phyloP scores from a whole-genome alignment of 768 basidiomycete genomes.

The Boletus rubropictus region DNA sequence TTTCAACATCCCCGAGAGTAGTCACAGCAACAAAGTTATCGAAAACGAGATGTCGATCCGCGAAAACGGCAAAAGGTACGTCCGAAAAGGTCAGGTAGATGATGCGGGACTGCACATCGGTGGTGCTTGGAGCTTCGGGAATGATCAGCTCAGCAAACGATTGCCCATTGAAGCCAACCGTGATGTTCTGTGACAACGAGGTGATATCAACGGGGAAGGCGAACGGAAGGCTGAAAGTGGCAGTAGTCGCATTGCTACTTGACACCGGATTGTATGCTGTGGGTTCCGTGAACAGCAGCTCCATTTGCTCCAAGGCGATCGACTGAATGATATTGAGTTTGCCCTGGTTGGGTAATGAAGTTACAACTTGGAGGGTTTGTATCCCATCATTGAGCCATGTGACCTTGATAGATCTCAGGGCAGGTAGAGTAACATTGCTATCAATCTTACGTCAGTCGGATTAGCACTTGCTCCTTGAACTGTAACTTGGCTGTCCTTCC shows the following conservation, averaged over 20 bases:
- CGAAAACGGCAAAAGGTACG: constrained; percentile 54
- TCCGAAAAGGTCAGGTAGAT: constrained; percentile 55
- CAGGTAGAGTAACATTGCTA: not conserved
- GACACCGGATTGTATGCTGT: constrained; percentile 54
- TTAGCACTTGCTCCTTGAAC: constrained; percentile 59
- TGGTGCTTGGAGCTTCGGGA: constrained; percentile 50
- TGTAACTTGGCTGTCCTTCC: constrained; percentile 51
- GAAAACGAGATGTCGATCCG: constrained; percentile 46
- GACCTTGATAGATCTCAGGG: constrained; percentile 36
- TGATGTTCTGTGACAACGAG: constrained; percentile 54
- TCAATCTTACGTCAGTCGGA: constrained; percentile 43
- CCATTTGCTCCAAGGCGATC: constrained; percentile 53
- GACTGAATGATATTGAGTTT: constrained; percentile 57
- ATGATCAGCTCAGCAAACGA: constrained; percentile 57
- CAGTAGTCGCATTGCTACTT: constrained; percentile 54
- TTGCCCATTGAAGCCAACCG: constrained; percentile 44
- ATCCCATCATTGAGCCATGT: constrained; percentile 72
- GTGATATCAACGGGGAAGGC: constrained; percentile 64
- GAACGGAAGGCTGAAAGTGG: constrained; percentile 64
- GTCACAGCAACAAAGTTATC: constrained; percentile 58
- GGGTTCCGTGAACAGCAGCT: constrained; percentile 51
- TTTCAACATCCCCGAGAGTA: constrained; percentile 42
- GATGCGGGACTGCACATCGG: constrained; percentile 57
- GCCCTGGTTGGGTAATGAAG: constrained; percentile 60
- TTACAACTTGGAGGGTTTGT: constrained; percentile 51